Conservation (phyloP, 78 protist genomes). For the Diacronema lutheri region DNA sequence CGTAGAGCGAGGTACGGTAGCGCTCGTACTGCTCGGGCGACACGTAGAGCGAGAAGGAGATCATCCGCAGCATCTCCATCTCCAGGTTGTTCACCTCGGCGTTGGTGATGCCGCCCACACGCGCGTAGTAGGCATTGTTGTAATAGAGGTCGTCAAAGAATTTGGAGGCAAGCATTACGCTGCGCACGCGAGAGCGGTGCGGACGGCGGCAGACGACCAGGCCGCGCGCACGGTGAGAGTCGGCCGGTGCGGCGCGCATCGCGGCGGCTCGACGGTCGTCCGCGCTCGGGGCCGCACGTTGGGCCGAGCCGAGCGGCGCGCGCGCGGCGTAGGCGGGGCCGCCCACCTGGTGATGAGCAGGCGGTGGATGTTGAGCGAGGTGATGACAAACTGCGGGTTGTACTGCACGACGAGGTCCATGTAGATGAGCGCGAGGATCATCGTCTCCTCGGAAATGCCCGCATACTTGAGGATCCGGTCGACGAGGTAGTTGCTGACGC, state of each 20-base stretch:
- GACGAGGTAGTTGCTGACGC: not conserved
- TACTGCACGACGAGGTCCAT: not conserved
- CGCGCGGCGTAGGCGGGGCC: too few species aligned
- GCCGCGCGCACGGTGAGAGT: too few species aligned
- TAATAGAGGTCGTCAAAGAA: conserved; percentile 4
- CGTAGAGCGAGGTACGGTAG: not conserved
- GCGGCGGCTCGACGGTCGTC: too few species aligned
- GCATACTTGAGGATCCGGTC: conserved; percentile 9
- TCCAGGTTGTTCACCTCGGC: conserved; percentile 4
- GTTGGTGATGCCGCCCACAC: conserved; percentile 18
- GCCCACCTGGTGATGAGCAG: not conserved
- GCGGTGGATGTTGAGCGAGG: conserved; percentile 4
- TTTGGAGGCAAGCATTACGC: conserved; percentile 3
- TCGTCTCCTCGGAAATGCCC: conserved; percentile 8
- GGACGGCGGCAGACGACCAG: too few species aligned
- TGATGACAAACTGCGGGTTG: not conserved
- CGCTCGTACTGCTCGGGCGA: conserved; percentile 2
- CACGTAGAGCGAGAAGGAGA: conserved; percentile 1
- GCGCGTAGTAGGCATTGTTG: conserved; percentile 16
- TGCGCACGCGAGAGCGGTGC: too few species aligned
- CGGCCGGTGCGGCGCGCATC: too few species aligned
- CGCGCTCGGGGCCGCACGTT: too few species aligned
- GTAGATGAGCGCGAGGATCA: conserved; percentile 20
- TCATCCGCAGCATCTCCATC: conserved; percentile 25
- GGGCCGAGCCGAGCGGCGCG: too few species aligned